Percentiles rank a stretch among this genome's conserved stretches.
These are phyloP conservation scores for Moelleriella libera DNA, from an alignment of 2,329 filamentous ascomycete species.

Conservation along the genomic window DNA sequence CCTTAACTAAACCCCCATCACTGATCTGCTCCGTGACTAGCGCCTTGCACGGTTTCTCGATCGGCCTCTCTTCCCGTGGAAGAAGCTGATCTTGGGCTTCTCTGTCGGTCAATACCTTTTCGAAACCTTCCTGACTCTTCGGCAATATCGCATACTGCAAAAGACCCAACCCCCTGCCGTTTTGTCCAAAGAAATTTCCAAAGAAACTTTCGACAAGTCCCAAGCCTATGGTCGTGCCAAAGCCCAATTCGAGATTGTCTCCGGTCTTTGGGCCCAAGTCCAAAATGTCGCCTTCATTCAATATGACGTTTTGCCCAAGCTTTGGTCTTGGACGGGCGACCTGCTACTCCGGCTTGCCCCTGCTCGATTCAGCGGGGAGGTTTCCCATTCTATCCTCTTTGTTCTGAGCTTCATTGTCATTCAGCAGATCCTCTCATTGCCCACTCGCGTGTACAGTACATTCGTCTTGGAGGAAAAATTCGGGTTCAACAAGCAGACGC, in stretches of 20 bases:
- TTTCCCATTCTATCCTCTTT: conserved; percentile 85
- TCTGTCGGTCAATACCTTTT: conserved; percentile 82
- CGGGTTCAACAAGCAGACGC: conserved; percentile 97
- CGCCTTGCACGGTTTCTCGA: conserved; percentile 77
- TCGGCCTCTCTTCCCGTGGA: conserved; percentile 91
- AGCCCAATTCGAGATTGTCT: conserved; percentile 74
- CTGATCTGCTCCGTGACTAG: conserved; percentile 19
- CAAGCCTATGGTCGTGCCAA: conserved; percentile 96
- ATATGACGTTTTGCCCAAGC: conserved; percentile 76
- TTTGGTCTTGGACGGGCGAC: conserved; percentile 72
- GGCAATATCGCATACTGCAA: conserved; percentile 80
- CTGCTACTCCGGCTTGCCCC: conserved; percentile 64
- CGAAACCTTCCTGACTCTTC: conserved; percentile 76
- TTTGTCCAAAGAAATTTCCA: conserved; percentile 73
- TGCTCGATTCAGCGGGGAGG: conserved; percentile 73
- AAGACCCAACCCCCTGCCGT: conserved; percentile 72
- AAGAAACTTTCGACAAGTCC: conserved; percentile 86
- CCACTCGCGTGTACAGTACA: conserved; percentile 77
- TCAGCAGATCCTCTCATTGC: conserved; percentile 66
- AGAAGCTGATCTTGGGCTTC: conserved; percentile 89
- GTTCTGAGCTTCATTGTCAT: conserved; percentile 76
- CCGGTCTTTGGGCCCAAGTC: conserved; percentile 68
- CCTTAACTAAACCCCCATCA: neutral
- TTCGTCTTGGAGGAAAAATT: conserved; percentile 96
- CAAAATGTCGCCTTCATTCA: conserved; percentile 85